Conservation (phyloP, 2,329 filamentous ascomycete genomes). For the Alternaria atra region DNA sequence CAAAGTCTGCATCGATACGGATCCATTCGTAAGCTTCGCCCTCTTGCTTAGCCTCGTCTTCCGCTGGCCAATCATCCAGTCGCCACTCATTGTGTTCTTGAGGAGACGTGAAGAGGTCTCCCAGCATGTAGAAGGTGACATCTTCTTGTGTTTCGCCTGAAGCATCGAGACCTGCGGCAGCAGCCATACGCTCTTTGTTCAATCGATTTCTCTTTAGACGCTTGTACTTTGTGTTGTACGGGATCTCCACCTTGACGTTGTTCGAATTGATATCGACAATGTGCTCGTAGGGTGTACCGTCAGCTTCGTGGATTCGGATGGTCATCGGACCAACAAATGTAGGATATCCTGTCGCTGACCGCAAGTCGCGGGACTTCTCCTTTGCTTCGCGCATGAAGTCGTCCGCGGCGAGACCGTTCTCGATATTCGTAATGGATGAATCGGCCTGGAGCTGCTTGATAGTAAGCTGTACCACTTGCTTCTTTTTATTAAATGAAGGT, state of each 20-base stretch:
- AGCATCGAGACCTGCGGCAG: constrained; percentile 69
- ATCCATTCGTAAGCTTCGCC: constrained; percentile 99
- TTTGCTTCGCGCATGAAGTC: constrained; percentile 87
- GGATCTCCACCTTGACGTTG: constrained; percentile 87
- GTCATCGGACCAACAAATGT: constrained; percentile 97
- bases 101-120: constrained; percentile 84
- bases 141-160: constrained; percentile 74
- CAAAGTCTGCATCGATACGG: constrained; percentile 95
- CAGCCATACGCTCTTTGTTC: constrained; percentile 78
- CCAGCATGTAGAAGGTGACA: constrained; percentile 86
- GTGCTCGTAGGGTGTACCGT: constrained; percentile 97
- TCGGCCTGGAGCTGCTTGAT: constrained; percentile 70
- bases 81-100: constrained; percentile 87
- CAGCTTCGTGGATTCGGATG: constrained; percentile 95
- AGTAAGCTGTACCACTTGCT: constrained; percentile 90
- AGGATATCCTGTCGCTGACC: constrained; percentile 74
- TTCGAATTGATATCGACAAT: constrained; percentile 94
- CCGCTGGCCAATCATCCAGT: constrained; percentile 86
- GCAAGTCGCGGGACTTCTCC: constrained; percentile 76
- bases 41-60: constrained; percentile 90
- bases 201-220: constrained; percentile 87
- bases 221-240: constrained; percentile 99
- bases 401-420: constrained; percentile 66
- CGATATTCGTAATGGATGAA: constrained; percentile 37
- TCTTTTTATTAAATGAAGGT: constrained; percentile 97